phyloP scores from a whole-genome alignment of 1,284 basidiomycete species.

The Trametes versicolor region DNA sequence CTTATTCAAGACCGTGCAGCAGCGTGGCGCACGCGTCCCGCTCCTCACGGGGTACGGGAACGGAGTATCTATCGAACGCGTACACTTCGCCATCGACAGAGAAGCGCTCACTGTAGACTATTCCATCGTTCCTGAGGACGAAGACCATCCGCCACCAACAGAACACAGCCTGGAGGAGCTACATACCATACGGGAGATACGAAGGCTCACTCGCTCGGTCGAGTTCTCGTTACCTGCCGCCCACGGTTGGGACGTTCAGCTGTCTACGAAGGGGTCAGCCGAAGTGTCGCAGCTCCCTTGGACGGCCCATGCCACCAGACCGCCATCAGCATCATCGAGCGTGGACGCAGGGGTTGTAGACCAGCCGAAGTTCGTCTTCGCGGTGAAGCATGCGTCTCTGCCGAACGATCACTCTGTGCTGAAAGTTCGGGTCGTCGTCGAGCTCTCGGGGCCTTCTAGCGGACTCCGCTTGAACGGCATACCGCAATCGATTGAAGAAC shows the following conservation, averaged over 20 bases:
- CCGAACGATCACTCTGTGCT: conserved; percentile 81
- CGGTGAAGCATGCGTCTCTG: conserved; percentile 76
- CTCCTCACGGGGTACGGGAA: conserved; percentile 83
- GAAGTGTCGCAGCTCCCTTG: conserved; percentile 82
- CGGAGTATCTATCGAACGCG: conserved; percentile 82
- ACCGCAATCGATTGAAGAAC: conserved; percentile 71
- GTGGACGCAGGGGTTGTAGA: conserved; percentile 47
- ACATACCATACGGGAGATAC: conserved; percentile 68
- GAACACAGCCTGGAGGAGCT: conserved; percentile 66
- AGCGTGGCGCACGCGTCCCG: conserved; percentile 80
- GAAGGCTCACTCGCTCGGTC: conserved; percentile 76
- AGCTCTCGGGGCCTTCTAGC: conserved; percentile 81
- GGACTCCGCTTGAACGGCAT: conserved; percentile 87
- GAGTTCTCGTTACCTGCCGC: conserved; percentile 83
- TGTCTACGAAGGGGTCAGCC: conserved; percentile 74
- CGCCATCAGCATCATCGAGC: conserved; percentile 48
- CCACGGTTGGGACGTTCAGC: conserved; percentile 93
- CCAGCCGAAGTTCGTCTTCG: conserved; percentile 71
- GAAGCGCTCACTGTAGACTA: conserved; percentile 90
- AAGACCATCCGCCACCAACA: conserved; percentile 54
- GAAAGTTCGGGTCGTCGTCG: conserved; percentile 82
- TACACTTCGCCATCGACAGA: conserved; percentile 82
- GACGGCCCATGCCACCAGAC: conserved; percentile 73
- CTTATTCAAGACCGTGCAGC: conserved; percentile 80
- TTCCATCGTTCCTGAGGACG: conserved; percentile 82